A percentile compares a stretch with the other conserved stretches of the same genome.
Evolutionary conservation across 768 basidiomycete species (phyloP).

Genomic region (Lanmaoa pseudosensibilis): DNA sequence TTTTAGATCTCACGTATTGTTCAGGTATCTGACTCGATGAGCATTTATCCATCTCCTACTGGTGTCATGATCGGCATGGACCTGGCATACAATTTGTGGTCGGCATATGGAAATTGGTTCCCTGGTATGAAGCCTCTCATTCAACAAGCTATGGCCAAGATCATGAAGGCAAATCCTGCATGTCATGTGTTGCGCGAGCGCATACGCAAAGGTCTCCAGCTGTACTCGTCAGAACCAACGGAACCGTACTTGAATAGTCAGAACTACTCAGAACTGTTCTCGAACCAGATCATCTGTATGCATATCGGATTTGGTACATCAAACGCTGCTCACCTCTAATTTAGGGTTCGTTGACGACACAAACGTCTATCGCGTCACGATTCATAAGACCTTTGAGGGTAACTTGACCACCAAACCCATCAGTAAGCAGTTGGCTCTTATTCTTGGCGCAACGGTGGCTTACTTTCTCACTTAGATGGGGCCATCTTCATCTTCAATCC

Average conservation of each 20-base stretch:
- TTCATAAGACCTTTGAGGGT: slow-evolving; percentile 99
- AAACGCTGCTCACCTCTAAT: slow-evolving; percentile 9
- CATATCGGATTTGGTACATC: slow-evolving; percentile 5
- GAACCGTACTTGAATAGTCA: slow-evolving; percentile 99
- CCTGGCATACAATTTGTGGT: slow-evolving; percentile 97
- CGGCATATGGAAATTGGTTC: slow-evolving; percentile 99
- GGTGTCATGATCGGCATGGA: slow-evolving; percentile 99
- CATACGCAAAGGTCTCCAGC: slow-evolving; percentile 95
- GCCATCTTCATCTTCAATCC: slow-evolving; percentile 99
- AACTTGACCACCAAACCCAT: slow-evolving; percentile 99
- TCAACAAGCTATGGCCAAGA: slow-evolving; percentile 99
- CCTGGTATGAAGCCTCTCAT: slow-evolving; percentile 97
- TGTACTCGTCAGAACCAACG: slow-evolving; percentile 98
- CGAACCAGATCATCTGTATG: slow-evolving; percentile 94
- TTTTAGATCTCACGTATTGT: slow-evolving; percentile 2
- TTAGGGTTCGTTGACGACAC: slow-evolving; percentile 98
- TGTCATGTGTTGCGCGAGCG: slow-evolving; percentile 97
- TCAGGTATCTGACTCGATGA: slow-evolving; percentile 93
- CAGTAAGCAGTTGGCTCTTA: slow-evolving; percentile 47
- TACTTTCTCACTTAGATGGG: slow-evolving; percentile 53
- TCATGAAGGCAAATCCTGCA: slow-evolving; percentile 99
- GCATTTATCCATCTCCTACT: slow-evolving; percentile 98
- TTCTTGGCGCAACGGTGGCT: not conserved
- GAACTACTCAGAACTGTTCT: slow-evolving; percentile 95
- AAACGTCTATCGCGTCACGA: slow-evolving; percentile 98